phyloP scores from a whole-genome alignment of 768 basidiomycete genomes.

The Tricholoma matsutake region DNA sequence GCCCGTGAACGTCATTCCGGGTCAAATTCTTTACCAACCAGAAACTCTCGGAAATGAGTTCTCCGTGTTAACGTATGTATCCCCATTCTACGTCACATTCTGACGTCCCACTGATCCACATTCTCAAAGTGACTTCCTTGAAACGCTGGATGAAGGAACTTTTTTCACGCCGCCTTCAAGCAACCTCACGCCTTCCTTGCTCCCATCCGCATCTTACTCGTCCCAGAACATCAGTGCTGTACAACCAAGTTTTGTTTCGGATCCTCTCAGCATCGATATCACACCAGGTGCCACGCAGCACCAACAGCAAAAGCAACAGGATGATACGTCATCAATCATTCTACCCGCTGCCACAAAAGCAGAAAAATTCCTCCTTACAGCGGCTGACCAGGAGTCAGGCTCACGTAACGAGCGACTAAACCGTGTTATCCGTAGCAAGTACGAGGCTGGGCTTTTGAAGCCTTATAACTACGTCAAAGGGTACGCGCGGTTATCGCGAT shows the following conservation, averaged over 20 bases:
- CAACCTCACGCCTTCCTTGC: constrained; percentile 38
- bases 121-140: constrained; percentile 71
- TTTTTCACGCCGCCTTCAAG: constrained; percentile 66
- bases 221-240: background rate
- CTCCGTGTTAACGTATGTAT: constrained; percentile 63
- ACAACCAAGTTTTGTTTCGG: background rate
- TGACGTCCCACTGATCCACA: constrained; percentile 5
- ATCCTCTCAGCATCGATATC: constrained; percentile 9
- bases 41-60: constrained; percentile 81
- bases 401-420: constrained; percentile 87
- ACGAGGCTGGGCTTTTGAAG: constrained; percentile 91
- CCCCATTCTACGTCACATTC: constrained; percentile 22
- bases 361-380: constrained; percentile 87
- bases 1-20: constrained; percentile 50
- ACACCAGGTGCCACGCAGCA: constrained; percentile 7
- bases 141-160: constrained; percentile 80
- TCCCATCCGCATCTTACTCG: constrained; percentile 41
- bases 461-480: constrained; percentile 98
- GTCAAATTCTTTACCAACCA: constrained; percentile 63
- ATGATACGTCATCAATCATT: constrained; percentile 41
- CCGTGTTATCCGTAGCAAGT: constrained; percentile 92
- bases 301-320: constrained; percentile 8
- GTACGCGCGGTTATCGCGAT: constrained; percentile 84
- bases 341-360: constrained; percentile 76
- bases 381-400: constrained; percentile 91